Evolutionary conservation across 164 flowering plant species (phyloP), one percentile per base, ranked within the genome.

Genomic region (Chimonanthus praecox): DNA sequence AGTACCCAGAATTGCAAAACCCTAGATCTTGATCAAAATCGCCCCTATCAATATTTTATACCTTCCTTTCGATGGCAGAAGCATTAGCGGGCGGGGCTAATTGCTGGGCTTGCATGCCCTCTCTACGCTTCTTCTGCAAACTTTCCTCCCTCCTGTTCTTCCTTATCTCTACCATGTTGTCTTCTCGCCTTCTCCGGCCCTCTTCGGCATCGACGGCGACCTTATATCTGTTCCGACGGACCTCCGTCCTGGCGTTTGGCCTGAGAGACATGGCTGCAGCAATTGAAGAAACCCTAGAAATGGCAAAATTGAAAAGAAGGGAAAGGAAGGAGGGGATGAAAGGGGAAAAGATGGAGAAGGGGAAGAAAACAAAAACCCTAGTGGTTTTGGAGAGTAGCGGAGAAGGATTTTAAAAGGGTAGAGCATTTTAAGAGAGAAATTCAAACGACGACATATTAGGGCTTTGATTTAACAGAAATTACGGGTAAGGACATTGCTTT

Each of bases 121-220:
- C 94, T 18, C 92, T 83, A 7, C 93, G 87, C 88, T 90, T 92
- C 87, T 90, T 92, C 77, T 69, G 86, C 72, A 92, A 78, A 77
- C 87, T 88, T 76, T 90, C 92, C 61, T 89, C 92, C 69, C 93
- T 84, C 74, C 82, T 86, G 75, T 74, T 90, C 79, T 92, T 90
- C 1, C 94, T 88, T 85, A 90, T 89, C 92, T 88, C 94, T 16
- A 88, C 94, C 93, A 90, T 88, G 76, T 89, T 87, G 69, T 90
- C 94, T 74, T 89, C 94, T 67, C 94, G 83, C 83, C 94, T 69
- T 46, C 94, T 77, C 72, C 94, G 82, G 2, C 94, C 97, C 51
- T 90, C 94, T 4, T 92, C 97, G 5, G 90, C 97, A 71, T 92
- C 94, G 11, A 92, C 94, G 18, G 93, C 88, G 15, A 91, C 97